Evolutionary conservation across 495 filamentous ascomycete species (phyloP).

Genomic region (Tuber brumale): DNA sequence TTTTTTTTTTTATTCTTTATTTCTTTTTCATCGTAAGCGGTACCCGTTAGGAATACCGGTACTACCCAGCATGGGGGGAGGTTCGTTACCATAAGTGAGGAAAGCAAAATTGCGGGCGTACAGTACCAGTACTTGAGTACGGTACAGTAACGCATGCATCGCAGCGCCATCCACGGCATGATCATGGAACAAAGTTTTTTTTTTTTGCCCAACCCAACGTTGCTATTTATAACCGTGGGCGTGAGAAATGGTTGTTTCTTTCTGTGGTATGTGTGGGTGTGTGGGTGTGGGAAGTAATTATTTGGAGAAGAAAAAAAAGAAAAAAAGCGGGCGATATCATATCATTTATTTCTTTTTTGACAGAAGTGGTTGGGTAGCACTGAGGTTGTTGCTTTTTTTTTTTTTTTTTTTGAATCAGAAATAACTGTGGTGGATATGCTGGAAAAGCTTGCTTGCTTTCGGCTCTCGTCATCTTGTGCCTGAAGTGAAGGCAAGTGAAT

Average conservation of each 20-base stretch:
- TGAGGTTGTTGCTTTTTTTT: not conserved
- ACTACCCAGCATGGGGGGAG: too few species aligned
- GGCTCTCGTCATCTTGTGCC: constrained; percentile 32
- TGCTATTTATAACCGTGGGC: not conserved
- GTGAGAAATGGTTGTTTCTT: not conserved
- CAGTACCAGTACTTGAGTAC: not conserved
- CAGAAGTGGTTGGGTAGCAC: too few species aligned
- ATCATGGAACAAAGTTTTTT: not conserved
- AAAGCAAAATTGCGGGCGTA: not conserved
- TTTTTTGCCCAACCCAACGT: not conserved
- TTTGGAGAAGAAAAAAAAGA: not conserved
- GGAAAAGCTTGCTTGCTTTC: constrained; percentile 17
- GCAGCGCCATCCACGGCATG: constrained; percentile 1
- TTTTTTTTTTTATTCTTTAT: too few species aligned
- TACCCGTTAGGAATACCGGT: too few species aligned
- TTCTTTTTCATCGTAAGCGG: too few species aligned
- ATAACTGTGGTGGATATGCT: not conserved
- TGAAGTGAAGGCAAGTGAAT: constrained; percentile 27
- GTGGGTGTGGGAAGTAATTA: constrained; percentile 2
- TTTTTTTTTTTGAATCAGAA: not conserved
- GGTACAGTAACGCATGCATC: not conserved
- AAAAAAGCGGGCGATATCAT: not conserved
- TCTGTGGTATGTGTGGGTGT: not conserved
- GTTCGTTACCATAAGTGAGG: too few species aligned
- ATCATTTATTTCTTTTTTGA: not conserved